Evolutionary conservation across 345 rosid genomes (phyloP).

Genomic region (Eucalyptus cladocalyx): DNA sequence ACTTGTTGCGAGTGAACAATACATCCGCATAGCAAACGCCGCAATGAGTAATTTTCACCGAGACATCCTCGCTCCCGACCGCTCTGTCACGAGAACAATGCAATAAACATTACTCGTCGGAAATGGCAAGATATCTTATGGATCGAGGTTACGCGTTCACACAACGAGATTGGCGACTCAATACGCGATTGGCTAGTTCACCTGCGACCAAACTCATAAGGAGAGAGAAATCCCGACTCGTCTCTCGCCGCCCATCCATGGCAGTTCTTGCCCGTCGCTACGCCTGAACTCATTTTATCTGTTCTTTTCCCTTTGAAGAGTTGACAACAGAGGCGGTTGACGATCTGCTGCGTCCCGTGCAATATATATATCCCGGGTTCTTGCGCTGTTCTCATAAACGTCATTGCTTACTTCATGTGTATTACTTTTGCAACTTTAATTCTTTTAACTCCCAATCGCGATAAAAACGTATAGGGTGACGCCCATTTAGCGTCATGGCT

Average conservation of each 20-base stretch:
- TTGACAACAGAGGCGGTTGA: no score
- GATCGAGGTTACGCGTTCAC: background rate
- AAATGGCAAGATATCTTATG: background rate
- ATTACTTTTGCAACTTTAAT: background rate
- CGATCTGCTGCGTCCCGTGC: no score
- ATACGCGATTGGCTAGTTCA: background rate
- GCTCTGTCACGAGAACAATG: background rate
- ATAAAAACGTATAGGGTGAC: background rate
- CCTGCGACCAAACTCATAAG: background rate
- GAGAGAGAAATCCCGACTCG: background rate
- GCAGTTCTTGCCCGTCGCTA: background rate
- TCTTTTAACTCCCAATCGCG: background rate
- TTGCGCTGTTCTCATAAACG: background rate
- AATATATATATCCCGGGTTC: no score
- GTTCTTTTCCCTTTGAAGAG: no score
- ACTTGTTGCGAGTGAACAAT: background rate
- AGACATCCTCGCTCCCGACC: background rate
- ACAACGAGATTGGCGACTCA: accelerated
- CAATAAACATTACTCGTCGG: background rate
- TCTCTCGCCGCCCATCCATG: background rate
- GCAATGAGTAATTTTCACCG: background rate
- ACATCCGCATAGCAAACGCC: background rate
- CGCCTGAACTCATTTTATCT: no score
- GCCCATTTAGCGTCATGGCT: background rate
- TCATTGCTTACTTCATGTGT: accelerated